Base-by-base conservation (phyloP, 192 early-diverging fungal species). In the Funneliformis geosporum region DNA sequence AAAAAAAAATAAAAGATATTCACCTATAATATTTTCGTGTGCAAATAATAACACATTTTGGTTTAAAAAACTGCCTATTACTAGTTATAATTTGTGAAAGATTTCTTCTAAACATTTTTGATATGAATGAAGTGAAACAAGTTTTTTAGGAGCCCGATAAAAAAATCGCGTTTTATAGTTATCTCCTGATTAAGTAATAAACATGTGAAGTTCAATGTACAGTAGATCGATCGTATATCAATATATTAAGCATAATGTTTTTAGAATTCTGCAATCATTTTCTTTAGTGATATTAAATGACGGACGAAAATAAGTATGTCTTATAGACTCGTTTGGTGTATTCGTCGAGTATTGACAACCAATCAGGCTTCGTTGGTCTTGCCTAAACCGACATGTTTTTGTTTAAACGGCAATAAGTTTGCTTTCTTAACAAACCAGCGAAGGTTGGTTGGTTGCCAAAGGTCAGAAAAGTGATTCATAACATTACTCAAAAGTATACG, bases 391-490 rank as follows among this genome's bases (percentile, higher is more conserved):
- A 33, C 27, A 23, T 4, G 11, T 47, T 27, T 8, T 74, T 60
- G 11, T 47, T 18, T 50, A 25, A 59, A 28, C 16, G 27, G 38
- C 60, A 44, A 42, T 16, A 27, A 25, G 16, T 8, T 28, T 59
- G n/a, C 16, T 18, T 46, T 23, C 10, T 5, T 40, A 47, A 39
- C 28, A 61, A 79, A 18, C 46, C 77, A 79, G 59, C 77, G 38
- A 79, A 79, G 33, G 23, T 44, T 79, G 50, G 66, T 79, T 79
- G 77, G 77, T 69, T 69, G 43, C 21, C 64, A 79, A 68, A 79
- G 66, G 46, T 43, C 21, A 60, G 25, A 61, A 64, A 12, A 60
- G 25, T 21, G 9, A 14, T 33, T n/a, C 18, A 33, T 33, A 33
- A 2, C 33, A 33, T 33, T 33, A 33, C 33, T 33, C 33, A 33